Evolutionary conservation across 2,329 filamentous ascomycete species (phyloP), one percentile per base, ranked within the genome.

Genomic region (Hypoxylon sp.): DNA sequence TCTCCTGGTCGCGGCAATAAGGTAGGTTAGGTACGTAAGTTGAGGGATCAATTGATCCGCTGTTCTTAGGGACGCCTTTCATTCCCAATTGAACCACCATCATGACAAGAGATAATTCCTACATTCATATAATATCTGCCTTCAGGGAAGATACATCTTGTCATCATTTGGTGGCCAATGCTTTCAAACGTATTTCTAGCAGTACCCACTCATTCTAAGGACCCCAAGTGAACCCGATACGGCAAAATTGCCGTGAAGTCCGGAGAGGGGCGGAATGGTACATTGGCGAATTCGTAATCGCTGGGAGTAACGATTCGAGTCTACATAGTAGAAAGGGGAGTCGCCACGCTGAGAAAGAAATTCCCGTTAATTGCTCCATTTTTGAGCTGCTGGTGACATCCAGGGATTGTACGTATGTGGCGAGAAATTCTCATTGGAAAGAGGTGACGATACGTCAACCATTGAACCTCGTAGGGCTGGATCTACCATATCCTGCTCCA

Each of bases 401-500:
- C 75, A 77, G 31, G 72, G 47, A 54, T 72, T 70, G 51, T 75
- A 75, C 3, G 68, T n/a, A 42, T 76, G 75, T 13, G 59, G 57
- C 37, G 73, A 63, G 35, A 76, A 75, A 47, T 71, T 70, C 3
- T 73, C 75, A 53, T 68, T 70, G 17, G 69, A 56, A 54, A 73
- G 53, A 39, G 73, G 74, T 19, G 76, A 75, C 11, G 72, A 72
- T 31, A 73, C 66, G 22, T 75, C 73, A 22, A 67, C 66, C 62
- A 76, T 73, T 29, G 73, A 73, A 46, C 70, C 70, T 63, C 75
- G 67, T 48, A 77, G 54, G 3, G 72, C 73, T 31, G 76, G 76
- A 53, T 77, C 76, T 68, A 77, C 75, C 67, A 77, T 72, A 29
- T 75, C 73, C 31, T 77, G 74, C 52, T 76, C 75, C 39, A 60